A percentile compares a stretch with the other conserved stretches of the same genome.
phyloP scores from a whole-genome alignment of 805 yeast species.

The Candida jianshihensis region DNA sequence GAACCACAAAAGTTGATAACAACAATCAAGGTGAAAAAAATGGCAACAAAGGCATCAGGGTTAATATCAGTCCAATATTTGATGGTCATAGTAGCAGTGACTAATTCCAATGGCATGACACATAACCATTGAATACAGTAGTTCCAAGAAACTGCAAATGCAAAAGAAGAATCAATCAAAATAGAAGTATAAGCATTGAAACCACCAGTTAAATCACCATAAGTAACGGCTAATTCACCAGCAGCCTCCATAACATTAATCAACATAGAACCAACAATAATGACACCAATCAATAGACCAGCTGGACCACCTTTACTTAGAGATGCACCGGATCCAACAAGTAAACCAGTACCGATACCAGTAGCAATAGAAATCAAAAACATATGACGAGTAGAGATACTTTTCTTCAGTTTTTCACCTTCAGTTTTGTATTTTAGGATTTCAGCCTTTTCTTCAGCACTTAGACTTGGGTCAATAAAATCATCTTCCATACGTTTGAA shows the following conservation, averaged over 20 bases:
- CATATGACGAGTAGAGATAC: conserved; percentile 46
- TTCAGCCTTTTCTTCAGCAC: conserved; percentile 33
- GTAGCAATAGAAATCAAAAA: conserved; percentile 73
- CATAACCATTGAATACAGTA: conserved; percentile 50
- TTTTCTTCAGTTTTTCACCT: conserved; percentile 30
- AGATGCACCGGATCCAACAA: conserved; percentile 61
- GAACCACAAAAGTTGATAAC: conserved; percentile 52
- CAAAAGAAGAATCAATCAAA: conserved; percentile 46
- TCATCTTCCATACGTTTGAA: conserved; percentile 28
- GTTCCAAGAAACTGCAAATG: conserved; percentile 57
- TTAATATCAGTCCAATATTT: conserved; percentile 38
- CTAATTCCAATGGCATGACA: conserved; percentile 48
- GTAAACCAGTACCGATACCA: conserved; percentile 69
- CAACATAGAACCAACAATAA: conserved; percentile 53
- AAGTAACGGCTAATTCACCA: conserved; percentile 43
- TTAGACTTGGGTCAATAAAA: conserved; percentile 29
- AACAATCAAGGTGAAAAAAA: conserved; percentile 45
- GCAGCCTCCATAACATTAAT: conserved; percentile 54
- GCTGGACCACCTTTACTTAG: conserved; percentile 61
- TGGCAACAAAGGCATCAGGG: conserved; percentile 50
- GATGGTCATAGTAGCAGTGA: conserved; percentile 47
- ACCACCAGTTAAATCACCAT: conserved; percentile 32
- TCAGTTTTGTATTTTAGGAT: conserved; percentile 14
- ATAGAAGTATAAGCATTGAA: conserved; percentile 31
- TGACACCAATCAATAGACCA: conserved; percentile 49